Conservation (phyloP, 208 protist genomes). For the Trypanosoma mega region DNA sequence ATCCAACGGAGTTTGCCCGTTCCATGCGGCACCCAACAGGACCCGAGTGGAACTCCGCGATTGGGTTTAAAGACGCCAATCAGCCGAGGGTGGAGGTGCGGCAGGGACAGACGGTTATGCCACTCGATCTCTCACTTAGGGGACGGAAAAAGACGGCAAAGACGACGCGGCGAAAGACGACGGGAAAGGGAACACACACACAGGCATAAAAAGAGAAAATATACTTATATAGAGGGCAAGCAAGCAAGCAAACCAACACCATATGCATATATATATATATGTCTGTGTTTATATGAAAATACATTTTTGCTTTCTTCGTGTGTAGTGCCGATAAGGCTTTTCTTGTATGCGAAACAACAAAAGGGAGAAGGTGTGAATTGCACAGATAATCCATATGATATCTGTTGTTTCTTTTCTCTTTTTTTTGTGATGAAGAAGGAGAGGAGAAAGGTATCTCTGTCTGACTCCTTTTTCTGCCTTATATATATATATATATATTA, state of each 20-base stretch:
- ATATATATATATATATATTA: too few relatives aligned
- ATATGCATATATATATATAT: conserved; percentile 1
- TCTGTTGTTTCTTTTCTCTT: too few relatives aligned
- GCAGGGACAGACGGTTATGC: conserved; percentile 72
- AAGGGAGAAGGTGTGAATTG: too few relatives aligned
- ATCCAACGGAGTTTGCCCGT: conserved; percentile 85
- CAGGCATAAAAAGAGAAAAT: neutral
- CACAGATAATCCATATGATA: too few relatives aligned
- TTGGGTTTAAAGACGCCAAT: conserved; percentile 80
- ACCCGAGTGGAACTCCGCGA: conserved; percentile 85
- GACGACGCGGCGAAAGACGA: conserved; percentile 73
- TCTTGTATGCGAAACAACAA: too few relatives aligned
- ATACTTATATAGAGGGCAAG: neutral
- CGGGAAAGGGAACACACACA: neutral
- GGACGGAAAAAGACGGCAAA: conserved; percentile 54
- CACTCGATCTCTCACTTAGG: conserved; percentile 73
- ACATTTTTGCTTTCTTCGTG: too few relatives aligned
- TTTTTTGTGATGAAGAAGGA: too few relatives aligned
- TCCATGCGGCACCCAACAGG: conserved; percentile 90
- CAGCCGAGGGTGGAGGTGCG: conserved; percentile 82
- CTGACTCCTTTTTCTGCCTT: too few relatives aligned
- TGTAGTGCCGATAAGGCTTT: too few relatives aligned
- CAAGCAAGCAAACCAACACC: too few relatives aligned
- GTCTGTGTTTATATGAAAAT: neutral
- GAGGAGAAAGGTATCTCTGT: too few relatives aligned